Evolutionary conservation across 352 stramenopile genomes (phyloP).

Genomic region (Phytopythium cucurbitacearum): DNA sequence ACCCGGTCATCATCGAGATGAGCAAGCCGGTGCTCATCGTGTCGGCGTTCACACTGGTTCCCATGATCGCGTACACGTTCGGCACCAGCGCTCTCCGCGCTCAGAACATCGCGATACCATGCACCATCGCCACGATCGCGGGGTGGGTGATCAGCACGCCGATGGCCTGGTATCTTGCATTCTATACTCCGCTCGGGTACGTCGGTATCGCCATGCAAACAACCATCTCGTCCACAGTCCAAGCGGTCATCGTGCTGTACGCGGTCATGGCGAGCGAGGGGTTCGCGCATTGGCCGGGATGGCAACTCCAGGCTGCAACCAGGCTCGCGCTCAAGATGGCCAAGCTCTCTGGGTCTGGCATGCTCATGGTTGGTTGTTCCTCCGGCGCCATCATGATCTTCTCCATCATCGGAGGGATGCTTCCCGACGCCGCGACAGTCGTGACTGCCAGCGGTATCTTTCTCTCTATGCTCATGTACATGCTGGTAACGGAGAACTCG

Average conservation of each 20-base stretch:
- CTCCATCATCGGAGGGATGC: constrained; percentile 12
- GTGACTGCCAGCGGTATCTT: constrained; percentile 18
- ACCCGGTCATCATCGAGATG: constrained; percentile 2
- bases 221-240: constrained; percentile 12
- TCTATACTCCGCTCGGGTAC: constrained; percentile 23
- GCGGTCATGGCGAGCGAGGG: constrained; percentile 13
- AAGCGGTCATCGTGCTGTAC: constrained; percentile 8
- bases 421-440: constrained; percentile 13
- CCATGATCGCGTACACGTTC: background rate
- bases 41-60: background rate
- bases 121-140: constrained; percentile 11
- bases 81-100: constrained; percentile 15
- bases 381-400: constrained; percentile 2
- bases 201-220: constrained; percentile 17
- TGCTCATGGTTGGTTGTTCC: constrained; percentile 6
- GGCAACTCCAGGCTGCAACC: constrained; percentile 11
- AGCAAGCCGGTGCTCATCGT: background rate
- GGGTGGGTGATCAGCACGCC: constrained; percentile 13
- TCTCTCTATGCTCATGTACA: constrained; percentile 1
- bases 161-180: constrained; percentile 25
- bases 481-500: background rate
- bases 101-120: constrained; percentile 23
- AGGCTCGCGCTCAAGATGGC: constrained; percentile 3
- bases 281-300: constrained; percentile 31
- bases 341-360: constrained; percentile 3